phyloP scores from a whole-genome alignment of 306 rosid genomes.

The Hippophae rhamnoides region DNA sequence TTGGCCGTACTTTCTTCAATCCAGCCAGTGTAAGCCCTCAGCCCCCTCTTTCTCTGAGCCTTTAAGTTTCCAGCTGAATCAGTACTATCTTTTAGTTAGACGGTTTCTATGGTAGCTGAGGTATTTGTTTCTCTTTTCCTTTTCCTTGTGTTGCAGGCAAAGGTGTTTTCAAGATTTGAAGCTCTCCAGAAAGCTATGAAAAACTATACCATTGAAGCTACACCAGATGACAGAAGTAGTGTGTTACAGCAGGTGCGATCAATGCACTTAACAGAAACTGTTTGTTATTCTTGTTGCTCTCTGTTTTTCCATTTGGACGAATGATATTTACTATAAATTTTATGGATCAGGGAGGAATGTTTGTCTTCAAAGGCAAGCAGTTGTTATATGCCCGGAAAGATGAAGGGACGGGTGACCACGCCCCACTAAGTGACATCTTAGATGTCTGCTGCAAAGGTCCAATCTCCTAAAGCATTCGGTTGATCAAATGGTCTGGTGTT shows the following conservation, averaged over 20 bases:
- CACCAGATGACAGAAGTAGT: constrained; percentile 66
- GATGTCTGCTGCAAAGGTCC: constrained; percentile 44
- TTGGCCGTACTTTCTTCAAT: constrained; percentile 83
- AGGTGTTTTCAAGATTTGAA: constrained; percentile 66
- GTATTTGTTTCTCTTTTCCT: background rate
- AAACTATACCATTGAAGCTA: constrained; percentile 71
- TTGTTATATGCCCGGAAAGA: constrained; percentile 78
- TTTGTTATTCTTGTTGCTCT: background rate
- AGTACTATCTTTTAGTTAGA: constrained; percentile 3
- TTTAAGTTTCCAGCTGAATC: constrained; percentile 4
- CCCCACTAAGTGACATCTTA: constrained; percentile 63
- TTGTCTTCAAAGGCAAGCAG: constrained; percentile 72
- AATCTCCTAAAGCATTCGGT: constrained; percentile 12
- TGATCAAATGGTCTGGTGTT: too few relatives aligned
- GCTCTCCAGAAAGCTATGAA: constrained; percentile 47
- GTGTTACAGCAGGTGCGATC: constrained; percentile 64
- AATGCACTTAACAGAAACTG: background rate
- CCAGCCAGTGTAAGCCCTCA: constrained; percentile 62
- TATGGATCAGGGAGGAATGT: constrained; percentile 69
- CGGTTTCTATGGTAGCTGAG: background rate
- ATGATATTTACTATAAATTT: constrained; percentile 1
- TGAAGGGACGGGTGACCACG: constrained; percentile 86
- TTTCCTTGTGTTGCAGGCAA: constrained; percentile 32
- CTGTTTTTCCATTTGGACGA: background rate
- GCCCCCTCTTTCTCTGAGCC: background rate